Evolutionary conservation across 805 yeast genomes (phyloP).

Genomic region (Jamesozyma lodderae): DNA sequence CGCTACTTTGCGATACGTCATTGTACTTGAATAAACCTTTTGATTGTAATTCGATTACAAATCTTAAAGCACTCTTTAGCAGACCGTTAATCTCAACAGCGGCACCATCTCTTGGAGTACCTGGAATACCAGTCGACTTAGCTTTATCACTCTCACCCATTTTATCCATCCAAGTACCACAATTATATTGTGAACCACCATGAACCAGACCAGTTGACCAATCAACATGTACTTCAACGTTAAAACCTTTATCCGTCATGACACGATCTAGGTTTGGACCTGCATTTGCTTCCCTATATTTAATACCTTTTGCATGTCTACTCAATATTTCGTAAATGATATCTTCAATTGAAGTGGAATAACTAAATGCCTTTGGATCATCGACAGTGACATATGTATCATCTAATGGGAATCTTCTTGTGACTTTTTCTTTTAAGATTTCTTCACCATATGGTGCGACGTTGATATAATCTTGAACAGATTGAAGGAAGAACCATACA

Average conservation of each 20-base stretch:
- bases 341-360: conserved; percentile 63
- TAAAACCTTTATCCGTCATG: conserved; percentile 88
- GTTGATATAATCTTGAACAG: conserved; percentile 72
- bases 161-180: conserved; percentile 99
- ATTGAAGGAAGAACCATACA: conserved; percentile 86
- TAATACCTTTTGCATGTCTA: conserved; percentile 86
- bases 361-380: conserved; percentile 67
- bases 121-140: conserved; percentile 84
- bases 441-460: conserved; percentile 59
- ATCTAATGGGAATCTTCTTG: conserved; percentile 81
- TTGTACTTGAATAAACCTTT: conserved; percentile 49
- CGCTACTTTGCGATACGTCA: conserved; percentile 52
- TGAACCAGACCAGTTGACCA: conserved; percentile 82
- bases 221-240: conserved; percentile 70
- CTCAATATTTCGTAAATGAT: conserved; percentile 69
- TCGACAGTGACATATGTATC: conserved; percentile 65
- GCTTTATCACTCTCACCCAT: conserved; percentile 93
- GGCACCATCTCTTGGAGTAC: conserved; percentile 97
- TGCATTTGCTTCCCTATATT: conserved; percentile 90
- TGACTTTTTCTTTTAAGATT: conserved; percentile 62
- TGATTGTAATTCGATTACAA: conserved; percentile 52
- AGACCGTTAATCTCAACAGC: conserved; percentile 88
- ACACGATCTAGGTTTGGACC: conserved; percentile 83
- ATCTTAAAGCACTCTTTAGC: conserved; percentile 73
- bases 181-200: conserved; percentile 88